Percentiles rank a stretch among this genome's conserved stretches.
Evolutionary conservation across 2,329 filamentous ascomycete species (phyloP).

Genomic region (Cephalotrichum gorgonifer): DNA sequence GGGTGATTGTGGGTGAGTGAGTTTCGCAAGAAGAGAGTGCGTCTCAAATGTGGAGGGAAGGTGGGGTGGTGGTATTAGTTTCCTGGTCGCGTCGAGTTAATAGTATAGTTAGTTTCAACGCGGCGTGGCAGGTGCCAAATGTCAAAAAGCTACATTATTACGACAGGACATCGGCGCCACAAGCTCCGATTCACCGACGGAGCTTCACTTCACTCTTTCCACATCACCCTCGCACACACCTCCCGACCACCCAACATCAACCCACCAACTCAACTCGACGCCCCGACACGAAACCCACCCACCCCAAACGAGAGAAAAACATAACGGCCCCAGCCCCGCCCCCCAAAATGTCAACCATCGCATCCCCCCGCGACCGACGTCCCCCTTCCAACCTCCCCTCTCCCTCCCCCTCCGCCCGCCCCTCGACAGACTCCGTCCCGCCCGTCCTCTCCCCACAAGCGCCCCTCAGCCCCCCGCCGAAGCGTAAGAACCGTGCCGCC

Average conservation of each 20-base stretch:
- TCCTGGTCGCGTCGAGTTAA: no score
- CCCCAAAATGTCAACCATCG: conserved; percentile 51
- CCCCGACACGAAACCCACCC: no score
- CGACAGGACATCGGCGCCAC: neutral
- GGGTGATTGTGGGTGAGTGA: neutral
- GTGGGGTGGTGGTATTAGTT: no score
- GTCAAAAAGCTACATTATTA: no score
- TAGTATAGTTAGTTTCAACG: no score
- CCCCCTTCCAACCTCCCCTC: conserved; percentile 33
- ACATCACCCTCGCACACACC: neutral
- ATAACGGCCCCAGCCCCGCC: no score
- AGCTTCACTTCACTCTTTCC: neutral
- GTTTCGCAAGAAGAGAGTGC: no score
- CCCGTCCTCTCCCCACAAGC: conserved; percentile 17
- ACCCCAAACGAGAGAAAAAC: no score
- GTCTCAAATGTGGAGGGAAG: no score
- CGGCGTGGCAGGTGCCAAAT: no score
- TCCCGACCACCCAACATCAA: neutral
- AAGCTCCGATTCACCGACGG: conserved; percentile 1
- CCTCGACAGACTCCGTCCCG: conserved; percentile 54
- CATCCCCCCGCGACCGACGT: conserved; percentile 51
- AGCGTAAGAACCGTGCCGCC: conserved; percentile 66
- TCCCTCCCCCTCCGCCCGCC: conserved; percentile 43
- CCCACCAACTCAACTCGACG: neutral
- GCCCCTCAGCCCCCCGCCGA: conserved; percentile 21